These are phyloP conservation scores for Leucocoprinus sp. DNA, from an alignment of 768 basidiomycete genomes.

Conservation along the genomic window DNA sequence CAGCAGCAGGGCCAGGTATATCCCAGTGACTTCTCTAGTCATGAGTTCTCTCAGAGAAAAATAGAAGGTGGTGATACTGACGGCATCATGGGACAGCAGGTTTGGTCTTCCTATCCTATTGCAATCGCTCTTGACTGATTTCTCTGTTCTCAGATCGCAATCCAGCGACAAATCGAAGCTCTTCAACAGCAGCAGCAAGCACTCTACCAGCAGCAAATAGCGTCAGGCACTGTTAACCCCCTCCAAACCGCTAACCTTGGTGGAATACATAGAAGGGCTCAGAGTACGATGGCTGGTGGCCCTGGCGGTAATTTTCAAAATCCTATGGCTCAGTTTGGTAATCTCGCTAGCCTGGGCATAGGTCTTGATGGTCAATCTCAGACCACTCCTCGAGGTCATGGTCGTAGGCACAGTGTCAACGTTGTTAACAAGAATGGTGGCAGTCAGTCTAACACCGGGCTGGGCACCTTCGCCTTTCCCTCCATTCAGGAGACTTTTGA, in stretches of 20 bases:
- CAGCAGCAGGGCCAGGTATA: slow-evolving; percentile 43
- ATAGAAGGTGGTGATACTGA: slow-evolving; percentile 68
- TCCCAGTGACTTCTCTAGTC: slow-evolving; percentile 18
- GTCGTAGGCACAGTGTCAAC: slow-evolving; percentile 85
- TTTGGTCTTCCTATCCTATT: slow-evolving; percentile 32
- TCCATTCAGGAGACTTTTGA: slow-evolving; percentile 62
- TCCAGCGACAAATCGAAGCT: slow-evolving; percentile 86
- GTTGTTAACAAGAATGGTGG: slow-evolving; percentile 66
- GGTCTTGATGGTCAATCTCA: slow-evolving; percentile 59
- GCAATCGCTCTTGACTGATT: not conserved
- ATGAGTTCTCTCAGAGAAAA: slow-evolving; percentile 44
- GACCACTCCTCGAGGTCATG: slow-evolving; percentile 75
- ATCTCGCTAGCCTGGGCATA: slow-evolving; percentile 40
- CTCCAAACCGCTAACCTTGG: slow-evolving; percentile 73
- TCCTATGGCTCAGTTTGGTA: slow-evolving; percentile 64
- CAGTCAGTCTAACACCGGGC: slow-evolving; percentile 37
- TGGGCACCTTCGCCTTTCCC: slow-evolving; percentile 40
- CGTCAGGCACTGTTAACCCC: slow-evolving; percentile 77
- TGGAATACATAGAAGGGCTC: slow-evolving; percentile 68
- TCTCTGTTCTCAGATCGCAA: slow-evolving; percentile 52
- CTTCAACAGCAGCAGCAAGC: slow-evolving; percentile 87
- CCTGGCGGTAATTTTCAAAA: slow-evolving; percentile 40
- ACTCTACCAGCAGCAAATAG: slow-evolving; percentile 84
- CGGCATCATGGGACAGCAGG: slow-evolving; percentile 95
- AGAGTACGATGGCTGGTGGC: slow-evolving; percentile 59